phyloP scores from a whole-genome alignment of 345 rosid genomes.

The Dimocarpus longan region DNA sequence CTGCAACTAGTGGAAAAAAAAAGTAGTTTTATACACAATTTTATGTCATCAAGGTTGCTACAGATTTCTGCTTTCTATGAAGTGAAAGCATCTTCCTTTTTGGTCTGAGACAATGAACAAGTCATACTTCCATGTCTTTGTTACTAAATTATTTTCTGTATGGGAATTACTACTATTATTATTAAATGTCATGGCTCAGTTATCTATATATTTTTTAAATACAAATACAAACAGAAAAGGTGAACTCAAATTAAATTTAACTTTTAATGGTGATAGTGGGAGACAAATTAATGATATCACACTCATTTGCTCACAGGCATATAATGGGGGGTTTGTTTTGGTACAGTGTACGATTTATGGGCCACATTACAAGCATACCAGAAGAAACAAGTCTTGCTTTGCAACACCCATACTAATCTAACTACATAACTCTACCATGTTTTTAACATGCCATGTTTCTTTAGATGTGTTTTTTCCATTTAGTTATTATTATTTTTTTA shows the following conservation, averaged over 20 bases:
- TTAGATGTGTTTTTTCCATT: too few species aligned
- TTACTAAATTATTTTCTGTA: too few species aligned
- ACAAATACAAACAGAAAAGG: background rate
- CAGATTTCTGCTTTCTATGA: background rate
- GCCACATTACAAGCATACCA: too few species aligned
- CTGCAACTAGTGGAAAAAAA: background rate
- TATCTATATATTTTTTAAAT: background rate
- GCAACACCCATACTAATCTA: conserved; percentile 9
- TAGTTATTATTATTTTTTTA: too few species aligned
- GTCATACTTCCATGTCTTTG: background rate
- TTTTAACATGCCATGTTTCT: too few species aligned
- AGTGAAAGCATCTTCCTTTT: conserved; percentile 5
- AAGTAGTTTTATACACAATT: background rate
- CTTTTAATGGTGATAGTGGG: background rate
- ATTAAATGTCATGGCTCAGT: conserved; percentile 13
- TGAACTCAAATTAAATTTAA: background rate
- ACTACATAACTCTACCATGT: conserved; percentile 17
- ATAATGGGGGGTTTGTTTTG: too few species aligned
- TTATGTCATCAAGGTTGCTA: background rate
- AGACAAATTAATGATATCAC: background rate
- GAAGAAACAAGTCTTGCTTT: conserved; percentile 12
- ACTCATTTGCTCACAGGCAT: too few species aligned
- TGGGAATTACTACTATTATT: background rate
- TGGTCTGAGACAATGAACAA: background rate
- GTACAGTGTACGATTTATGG: too few species aligned